phyloP scores from a whole-genome alignment of 441 rosid species.

The Theobroma grandiflorum region DNA sequence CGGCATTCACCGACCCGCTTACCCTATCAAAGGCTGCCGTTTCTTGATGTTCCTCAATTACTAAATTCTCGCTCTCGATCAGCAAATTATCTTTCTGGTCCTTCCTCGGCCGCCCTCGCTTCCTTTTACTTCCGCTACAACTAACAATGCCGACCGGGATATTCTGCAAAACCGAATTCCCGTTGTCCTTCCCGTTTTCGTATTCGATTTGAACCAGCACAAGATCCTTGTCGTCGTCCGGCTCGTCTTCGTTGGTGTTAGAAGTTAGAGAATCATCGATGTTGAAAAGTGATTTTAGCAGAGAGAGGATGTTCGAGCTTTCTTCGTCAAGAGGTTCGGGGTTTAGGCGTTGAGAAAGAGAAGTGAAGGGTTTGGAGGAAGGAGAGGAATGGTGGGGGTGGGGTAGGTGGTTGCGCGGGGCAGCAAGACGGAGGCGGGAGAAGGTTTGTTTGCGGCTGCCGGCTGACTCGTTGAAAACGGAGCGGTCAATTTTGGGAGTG shows the following conservation, averaged over 20 bases:
- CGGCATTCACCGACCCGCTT: conserved; percentile 15
- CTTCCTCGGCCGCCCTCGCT: conserved; percentile 58
- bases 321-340: conserved; percentile 53
- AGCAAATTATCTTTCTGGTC: conserved; percentile 32
- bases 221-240: conserved; percentile 40
- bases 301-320: conserved; percentile 48
- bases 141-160: conserved; percentile 38
- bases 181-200: conserved; percentile 33
- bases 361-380: conserved; percentile 33
- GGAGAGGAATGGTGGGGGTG: conserved; percentile 21
- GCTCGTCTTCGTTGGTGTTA: background rate
- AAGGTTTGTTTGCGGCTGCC: conserved; percentile 94
- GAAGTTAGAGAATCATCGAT: conserved; percentile 39
- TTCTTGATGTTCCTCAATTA: conserved; percentile 16
- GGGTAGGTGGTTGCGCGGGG: conserved; percentile 40
- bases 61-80: conserved; percentile 1
- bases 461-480: conserved; percentile 95
- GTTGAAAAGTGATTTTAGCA: conserved; percentile 69
- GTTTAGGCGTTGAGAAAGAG: conserved; percentile 7
- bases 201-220: conserved; percentile 52
- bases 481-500: conserved; percentile 84
- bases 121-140: conserved; percentile 44
- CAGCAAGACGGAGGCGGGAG: conserved; percentile 80
- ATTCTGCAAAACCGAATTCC: conserved; percentile 23
- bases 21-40: conserved; percentile 10